Evolutionary conservation across 768 basidiomycete genomes (phyloP).

Genomic region (Mycena haematopus): DNA sequence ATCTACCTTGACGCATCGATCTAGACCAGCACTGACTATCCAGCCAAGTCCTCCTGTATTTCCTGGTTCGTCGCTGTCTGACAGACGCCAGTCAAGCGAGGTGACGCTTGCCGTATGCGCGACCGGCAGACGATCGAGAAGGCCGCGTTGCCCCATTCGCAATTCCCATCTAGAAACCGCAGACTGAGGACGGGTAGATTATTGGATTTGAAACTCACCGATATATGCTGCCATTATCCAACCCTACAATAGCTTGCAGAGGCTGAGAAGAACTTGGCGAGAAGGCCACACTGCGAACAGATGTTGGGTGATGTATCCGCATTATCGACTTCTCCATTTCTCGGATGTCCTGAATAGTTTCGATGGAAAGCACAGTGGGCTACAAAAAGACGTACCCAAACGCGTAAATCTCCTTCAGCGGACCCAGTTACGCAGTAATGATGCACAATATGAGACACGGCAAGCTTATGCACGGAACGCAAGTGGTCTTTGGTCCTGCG

Average conservation of each 20-base stretch:
- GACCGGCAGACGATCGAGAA: conserved; percentile 72
- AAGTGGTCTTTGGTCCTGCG: conserved; percentile 70
- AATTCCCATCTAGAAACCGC: conserved; percentile 69
- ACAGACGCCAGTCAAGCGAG: conserved; percentile 72
- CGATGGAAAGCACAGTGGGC: neutral
- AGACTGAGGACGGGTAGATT: neutral
- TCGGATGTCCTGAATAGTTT: conserved; percentile 64
- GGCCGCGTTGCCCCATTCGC: conserved; percentile 76
- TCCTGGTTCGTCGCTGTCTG: conserved; percentile 30
- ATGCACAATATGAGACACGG: conserved; percentile 70
- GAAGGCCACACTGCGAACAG: conserved; percentile 73
- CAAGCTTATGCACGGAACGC: conserved; percentile 74
- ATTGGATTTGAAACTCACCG: conserved; percentile 46
- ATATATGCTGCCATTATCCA: conserved; percentile 75
- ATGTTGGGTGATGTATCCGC: conserved; percentile 72
- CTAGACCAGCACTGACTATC: conserved; percentile 82
- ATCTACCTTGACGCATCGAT: conserved; percentile 76
- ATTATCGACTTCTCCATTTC: conserved; percentile 72
- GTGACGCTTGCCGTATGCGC: conserved; percentile 79
- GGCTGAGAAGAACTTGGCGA: conserved; percentile 71
- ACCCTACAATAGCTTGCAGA: conserved; percentile 69
- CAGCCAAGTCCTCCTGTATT: conserved; percentile 59
- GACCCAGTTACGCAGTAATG: conserved; percentile 82
- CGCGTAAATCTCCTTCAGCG: conserved; percentile 79
- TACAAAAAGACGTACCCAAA: conserved; percentile 65